A percentile compares a stretch with the other conserved stretches of the same genome.
Evolutionary conservation across 2,329 filamentous ascomycete species (phyloP).

Genomic region (Huntiella abstrusa): DNA sequence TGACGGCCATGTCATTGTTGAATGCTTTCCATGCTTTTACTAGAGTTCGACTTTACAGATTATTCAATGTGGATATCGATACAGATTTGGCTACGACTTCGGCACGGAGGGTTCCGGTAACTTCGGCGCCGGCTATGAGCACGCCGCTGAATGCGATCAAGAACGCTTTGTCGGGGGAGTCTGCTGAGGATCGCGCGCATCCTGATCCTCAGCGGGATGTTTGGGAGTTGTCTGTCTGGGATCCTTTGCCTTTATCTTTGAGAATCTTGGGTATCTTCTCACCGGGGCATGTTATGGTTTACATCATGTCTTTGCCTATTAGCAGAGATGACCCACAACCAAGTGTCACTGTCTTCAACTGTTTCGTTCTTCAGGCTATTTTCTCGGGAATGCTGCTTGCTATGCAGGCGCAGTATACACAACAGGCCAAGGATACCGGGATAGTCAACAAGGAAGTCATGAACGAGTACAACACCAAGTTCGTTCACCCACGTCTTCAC

Average conservation of each 20-base stretch:
- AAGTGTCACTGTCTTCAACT: conserved; percentile 70
- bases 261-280: conserved; percentile 81
- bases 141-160: conserved; percentile 64
- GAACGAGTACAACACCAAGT: conserved; percentile 91
- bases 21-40: conserved; percentile 73
- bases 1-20: conserved; percentile 45
- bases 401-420: conserved; percentile 55
- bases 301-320: conserved; percentile 73
- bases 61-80: conserved; percentile 79
- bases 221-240: conserved; percentile 90
- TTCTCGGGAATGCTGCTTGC: conserved; percentile 61
- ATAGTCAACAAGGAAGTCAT: conserved; percentile 83
- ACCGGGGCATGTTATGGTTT: conserved; percentile 78
- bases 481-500: conserved; percentile 76
- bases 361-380: conserved; percentile 54
- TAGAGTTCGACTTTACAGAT: conserved; percentile 67
- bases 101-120: conserved; percentile 70
- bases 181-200: conserved; percentile 67
- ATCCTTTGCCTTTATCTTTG: conserved; percentile 68
- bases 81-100: conserved; percentile 60
- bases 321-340: conserved; percentile 56
- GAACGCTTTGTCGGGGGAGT: conserved; percentile 45
- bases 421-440: conserved; percentile 67
- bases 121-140: conserved; percentile 58
- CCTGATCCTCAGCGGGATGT: conserved; percentile 70